A percentile compares a stretch with the other conserved stretches of the same genome.
These are phyloP conservation scores for Corylus avellana DNA, from an alignment of 306 rosid genomes.

Conservation along the genomic window DNA sequence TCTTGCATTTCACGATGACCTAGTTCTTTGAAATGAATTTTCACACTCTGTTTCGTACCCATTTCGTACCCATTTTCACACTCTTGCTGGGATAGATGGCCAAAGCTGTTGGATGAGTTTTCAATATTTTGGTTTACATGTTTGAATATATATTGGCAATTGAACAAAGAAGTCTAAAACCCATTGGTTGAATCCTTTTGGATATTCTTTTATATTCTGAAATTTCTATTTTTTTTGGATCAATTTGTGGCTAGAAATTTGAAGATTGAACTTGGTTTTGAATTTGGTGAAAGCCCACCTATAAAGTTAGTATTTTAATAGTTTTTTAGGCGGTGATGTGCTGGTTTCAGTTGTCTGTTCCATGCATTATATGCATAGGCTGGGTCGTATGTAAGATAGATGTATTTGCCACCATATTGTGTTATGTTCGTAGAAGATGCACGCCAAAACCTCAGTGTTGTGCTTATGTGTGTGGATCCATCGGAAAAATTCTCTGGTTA, in stretches of 20 bases:
- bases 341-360: neutral
- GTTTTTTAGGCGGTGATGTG: slow-evolving; percentile 7
- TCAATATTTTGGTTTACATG: neutral
- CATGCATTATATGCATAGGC: no score
- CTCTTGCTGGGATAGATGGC: slow-evolving; percentile 23
- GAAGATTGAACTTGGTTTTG: slow-evolving; percentile 20
- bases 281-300: slow-evolving; percentile 19
- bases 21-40: neutral
- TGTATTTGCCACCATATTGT: no score
- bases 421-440: no score
- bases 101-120: slow-evolving; percentile 14
- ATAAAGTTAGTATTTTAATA: neutral
- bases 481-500: no score
- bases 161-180: slow-evolving; percentile 2
- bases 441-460: no score
- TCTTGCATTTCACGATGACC: neutral
- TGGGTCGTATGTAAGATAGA: no score
- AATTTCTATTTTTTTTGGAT: neutral
- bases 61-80: neutral
- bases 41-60: neutral
- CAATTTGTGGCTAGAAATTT: neutral
- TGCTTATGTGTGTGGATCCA: no score
- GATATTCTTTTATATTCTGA: slow-evolving; percentile 17
- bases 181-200: no score
- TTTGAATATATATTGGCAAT: slow-evolving; percentile 5